Conservation (phyloP, 164 flowering plant genomes). For the Paratinospora sagittata region DNA sequence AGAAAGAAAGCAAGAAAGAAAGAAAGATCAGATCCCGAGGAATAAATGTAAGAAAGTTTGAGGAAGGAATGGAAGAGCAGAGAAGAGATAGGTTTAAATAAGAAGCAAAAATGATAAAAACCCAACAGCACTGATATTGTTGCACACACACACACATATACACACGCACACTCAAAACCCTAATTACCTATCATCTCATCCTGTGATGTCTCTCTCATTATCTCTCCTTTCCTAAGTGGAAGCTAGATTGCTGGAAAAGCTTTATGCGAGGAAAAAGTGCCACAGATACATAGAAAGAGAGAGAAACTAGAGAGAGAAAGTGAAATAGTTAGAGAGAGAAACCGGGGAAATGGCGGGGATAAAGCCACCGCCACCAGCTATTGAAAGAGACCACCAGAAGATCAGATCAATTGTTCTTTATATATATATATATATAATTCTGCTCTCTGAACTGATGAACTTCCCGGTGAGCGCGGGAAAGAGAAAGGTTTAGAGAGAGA, state of each 20-base stretch:
- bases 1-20: conserved; percentile 14
- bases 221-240: conserved; percentile 18
- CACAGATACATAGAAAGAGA: neutral
- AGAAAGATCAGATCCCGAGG: no score
- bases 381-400: conserved; percentile 33
- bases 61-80: conserved; percentile 30
- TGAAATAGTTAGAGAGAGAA: conserved; percentile 9
- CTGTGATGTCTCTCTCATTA: conserved; percentile 20
- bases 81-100: conserved; percentile 33
- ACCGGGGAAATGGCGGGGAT: conserved; percentile 16
- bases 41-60: no score
- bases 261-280: conserved; percentile 25
- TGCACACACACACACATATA: no score
- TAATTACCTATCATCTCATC: conserved; percentile 21
- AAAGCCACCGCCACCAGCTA: conserved; percentile 36
- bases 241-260: conserved; percentile 62
- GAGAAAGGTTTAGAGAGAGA: neutral
- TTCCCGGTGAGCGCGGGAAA: neutral
- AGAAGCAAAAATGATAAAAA: conserved; percentile 10
- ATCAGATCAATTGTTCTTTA: no score
- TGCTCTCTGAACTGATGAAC: neutral
- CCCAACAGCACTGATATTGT: neutral
- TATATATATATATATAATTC: no score
- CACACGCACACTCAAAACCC: conserved; percentile 25
- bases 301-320: conserved; percentile 16